These are phyloP conservation scores for Spiromastix sp. DNA, from an alignment of 2,329 filamentous ascomycete genomes.

Conservation along the genomic window DNA sequence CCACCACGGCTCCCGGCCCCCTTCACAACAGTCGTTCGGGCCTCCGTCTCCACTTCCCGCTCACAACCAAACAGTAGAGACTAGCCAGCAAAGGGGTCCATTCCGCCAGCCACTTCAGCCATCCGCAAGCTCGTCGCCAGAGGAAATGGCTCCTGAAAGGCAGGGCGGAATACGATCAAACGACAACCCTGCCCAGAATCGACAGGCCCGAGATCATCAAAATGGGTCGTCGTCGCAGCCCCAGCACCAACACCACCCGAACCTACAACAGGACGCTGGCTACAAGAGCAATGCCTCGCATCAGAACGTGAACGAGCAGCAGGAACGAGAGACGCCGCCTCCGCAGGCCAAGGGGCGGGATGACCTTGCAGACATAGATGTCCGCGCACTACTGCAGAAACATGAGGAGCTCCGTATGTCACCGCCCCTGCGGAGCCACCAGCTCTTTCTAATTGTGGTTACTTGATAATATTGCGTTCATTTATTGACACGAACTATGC, in stretches of 20 bases:
- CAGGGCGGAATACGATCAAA: constrained; percentile 10
- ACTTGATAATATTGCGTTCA: too few species aligned
- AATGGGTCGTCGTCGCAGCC: too few species aligned
- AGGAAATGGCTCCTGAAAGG: constrained; percentile 11
- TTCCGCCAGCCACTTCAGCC: constrained; percentile 13
- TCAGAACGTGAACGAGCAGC: constrained; percentile 28
- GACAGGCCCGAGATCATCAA: constrained; percentile 1
- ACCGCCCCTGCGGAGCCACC: too few species aligned
- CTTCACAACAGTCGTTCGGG: constrained; percentile 26
- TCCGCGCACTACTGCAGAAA: constrained; percentile 33
- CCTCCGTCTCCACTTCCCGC: constrained; percentile 23
- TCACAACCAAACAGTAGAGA: constrained; percentile 13
- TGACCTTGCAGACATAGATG: constrained; percentile 33
- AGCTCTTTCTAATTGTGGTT: too few species aligned
- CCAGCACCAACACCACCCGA: constrained; percentile 10
- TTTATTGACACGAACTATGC: too few species aligned
- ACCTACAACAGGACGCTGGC: constrained; percentile 15
- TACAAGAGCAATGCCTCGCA: constrained; percentile 20
- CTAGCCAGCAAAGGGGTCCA: constrained; percentile 12
- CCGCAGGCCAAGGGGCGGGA: constrained; percentile 24
- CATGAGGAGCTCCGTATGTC: constrained; percentile 38
- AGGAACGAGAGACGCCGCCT: constrained; percentile 39
- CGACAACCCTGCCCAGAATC: constrained; percentile 3
- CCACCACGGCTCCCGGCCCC: constrained; percentile 19
- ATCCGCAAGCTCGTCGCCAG: constrained; percentile 4